These are phyloP conservation scores for Talaromyces sp. DNA, from an alignment of 2,329 filamentous ascomycete genomes.

Conservation along the genomic window DNA sequence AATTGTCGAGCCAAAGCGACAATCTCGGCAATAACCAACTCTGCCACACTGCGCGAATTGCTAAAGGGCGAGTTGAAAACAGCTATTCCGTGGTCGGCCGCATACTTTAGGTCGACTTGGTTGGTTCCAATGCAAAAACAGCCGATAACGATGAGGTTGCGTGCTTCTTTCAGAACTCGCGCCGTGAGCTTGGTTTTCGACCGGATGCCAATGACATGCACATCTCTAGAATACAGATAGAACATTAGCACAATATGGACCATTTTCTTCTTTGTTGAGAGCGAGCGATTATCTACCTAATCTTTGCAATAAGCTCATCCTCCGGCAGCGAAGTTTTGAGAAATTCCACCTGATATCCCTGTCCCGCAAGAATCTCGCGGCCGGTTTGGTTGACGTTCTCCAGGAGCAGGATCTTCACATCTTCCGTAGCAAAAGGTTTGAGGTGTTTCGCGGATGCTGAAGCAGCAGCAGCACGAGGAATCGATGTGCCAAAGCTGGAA, in stretches of 20 bases:
- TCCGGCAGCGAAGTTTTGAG: conserved; percentile 86
- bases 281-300: conserved; percentile 54
- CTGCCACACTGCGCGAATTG: conserved; percentile 94
- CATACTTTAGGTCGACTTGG: conserved; percentile 40
- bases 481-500: conserved; percentile 53
- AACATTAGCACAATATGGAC: conserved; percentile 8
- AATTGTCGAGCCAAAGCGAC: conserved; percentile 88
- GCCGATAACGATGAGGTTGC: conserved; percentile 89
- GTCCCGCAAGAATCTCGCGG: conserved; percentile 68
- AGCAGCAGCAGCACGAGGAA: conserved; percentile 18
- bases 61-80: conserved; percentile 99
- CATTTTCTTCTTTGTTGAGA: conserved; percentile 1
- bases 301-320: conserved; percentile 93
- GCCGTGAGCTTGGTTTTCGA: conserved; percentile 94
- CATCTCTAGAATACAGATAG: conserved; percentile 54
- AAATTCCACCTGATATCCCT: conserved; percentile 94
- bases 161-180: conserved; percentile 78
- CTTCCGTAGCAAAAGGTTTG: conserved; percentile 91
- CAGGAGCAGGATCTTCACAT: conserved; percentile 91
- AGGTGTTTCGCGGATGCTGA: conserved; percentile 61
- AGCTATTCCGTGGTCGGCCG: conserved; percentile 62
- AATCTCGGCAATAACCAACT: conserved; percentile 91
- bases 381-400: conserved; percentile 96
- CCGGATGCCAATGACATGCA: conserved; percentile 95
- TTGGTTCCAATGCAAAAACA: conserved; percentile 99